Evolutionary conservation across 2,329 filamentous ascomycete genomes (phyloP).

Genomic region (Exophiala lecanii-corni): DNA sequence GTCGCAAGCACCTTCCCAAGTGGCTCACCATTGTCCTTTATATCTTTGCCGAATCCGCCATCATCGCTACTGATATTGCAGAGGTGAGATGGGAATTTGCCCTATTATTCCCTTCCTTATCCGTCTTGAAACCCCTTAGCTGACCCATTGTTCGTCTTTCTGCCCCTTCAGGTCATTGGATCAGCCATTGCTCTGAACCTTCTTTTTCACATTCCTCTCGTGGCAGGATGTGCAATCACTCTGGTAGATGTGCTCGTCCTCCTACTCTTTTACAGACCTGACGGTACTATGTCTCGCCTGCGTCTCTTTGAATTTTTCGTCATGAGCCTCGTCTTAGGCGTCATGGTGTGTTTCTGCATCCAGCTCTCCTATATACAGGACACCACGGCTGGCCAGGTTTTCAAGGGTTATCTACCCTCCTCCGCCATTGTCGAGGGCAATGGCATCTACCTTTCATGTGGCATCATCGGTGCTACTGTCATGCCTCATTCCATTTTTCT

Average conservation of each 20-base stretch:
- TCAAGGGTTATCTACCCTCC: constrained; percentile 52
- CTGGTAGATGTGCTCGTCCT: constrained; percentile 54
- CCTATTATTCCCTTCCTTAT: background rate
- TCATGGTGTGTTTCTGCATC: constrained; percentile 55
- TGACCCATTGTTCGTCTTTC: background rate
- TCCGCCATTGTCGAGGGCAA: constrained; percentile 48
- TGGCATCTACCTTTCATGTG: constrained; percentile 52
- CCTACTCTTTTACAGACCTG: constrained; percentile 52
- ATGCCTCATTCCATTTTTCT: constrained; percentile 59
- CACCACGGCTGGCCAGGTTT: constrained; percentile 49
- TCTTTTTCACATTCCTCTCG: constrained; percentile 49
- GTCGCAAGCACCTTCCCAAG: constrained; percentile 58
- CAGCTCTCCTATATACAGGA: constrained; percentile 50
- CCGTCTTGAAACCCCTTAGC: background rate
- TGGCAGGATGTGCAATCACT: constrained; percentile 54
- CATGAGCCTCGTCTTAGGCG: constrained; percentile 50
- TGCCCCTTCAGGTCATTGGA: constrained; percentile 46
- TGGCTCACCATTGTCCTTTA: constrained; percentile 64
- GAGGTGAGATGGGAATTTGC: constrained; percentile 44
- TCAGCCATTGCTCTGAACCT: constrained; percentile 55
- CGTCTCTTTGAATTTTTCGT: constrained; percentile 53
- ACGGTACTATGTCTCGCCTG: constrained; percentile 48
- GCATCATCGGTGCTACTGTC: constrained; percentile 51
- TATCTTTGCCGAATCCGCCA: constrained; percentile 60
- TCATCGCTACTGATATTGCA: constrained; percentile 67